phyloP scores from a whole-genome alignment of 176 grass and related monocot species.

The Themeda triandra region DNA sequence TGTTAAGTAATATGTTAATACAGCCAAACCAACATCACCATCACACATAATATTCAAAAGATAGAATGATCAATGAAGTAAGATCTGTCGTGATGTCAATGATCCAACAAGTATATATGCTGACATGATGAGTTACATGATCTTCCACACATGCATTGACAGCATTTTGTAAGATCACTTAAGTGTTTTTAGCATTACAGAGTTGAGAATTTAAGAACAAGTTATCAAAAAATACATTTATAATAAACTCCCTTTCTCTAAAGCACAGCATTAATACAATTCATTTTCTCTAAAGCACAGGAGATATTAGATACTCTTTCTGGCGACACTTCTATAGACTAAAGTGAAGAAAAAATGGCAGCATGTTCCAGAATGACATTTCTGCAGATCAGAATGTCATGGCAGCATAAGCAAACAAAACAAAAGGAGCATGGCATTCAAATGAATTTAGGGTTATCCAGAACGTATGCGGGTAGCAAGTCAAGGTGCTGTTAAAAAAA shows the following conservation, averaged over 20 bases:
- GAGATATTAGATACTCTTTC: background rate
- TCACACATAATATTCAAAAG: background rate
- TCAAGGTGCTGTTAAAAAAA: background rate
- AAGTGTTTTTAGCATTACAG: background rate
- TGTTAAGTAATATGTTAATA: background rate
- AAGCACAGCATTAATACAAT: background rate
- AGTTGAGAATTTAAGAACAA: background rate
- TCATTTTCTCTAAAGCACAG: background rate
- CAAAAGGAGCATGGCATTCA: background rate
- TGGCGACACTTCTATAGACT: background rate
- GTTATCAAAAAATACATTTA: background rate
- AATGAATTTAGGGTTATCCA: background rate
- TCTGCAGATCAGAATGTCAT: background rate
- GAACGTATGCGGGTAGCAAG: background rate
- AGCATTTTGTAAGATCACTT: background rate
- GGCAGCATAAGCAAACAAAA: background rate
- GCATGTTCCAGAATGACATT: background rate
- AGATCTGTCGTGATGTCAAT: background rate
- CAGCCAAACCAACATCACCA: background rate
- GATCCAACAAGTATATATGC: background rate
- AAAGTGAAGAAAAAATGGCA: background rate
- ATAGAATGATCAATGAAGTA: background rate
- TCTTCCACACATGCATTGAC: background rate
- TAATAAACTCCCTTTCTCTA: background rate
- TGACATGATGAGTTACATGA: background rate